A percentile compares a stretch with the other conserved stretches of the same genome.
Evolutionary conservation across 805 yeast genomes (phyloP).

Genomic region (Starmerella kuoi): DNA sequence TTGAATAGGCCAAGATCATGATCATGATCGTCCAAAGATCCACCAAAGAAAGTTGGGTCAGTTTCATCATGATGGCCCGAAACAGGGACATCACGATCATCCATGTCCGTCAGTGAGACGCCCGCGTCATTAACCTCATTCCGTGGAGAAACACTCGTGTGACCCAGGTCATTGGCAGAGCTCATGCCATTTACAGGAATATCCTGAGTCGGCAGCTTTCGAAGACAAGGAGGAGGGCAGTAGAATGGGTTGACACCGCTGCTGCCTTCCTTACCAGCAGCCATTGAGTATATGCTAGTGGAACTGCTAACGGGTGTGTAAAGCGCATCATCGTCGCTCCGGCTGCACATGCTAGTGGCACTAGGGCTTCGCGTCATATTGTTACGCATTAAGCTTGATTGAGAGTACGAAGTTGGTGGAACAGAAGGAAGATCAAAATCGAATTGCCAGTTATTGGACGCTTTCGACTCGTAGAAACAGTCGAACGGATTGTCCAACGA

Average conservation of each 20-base stretch:
- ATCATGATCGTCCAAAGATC: too few species aligned
- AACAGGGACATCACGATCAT: too few species aligned
- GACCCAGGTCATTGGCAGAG: too few species aligned
- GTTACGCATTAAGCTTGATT: neutral
- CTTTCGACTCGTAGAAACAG: neutral
- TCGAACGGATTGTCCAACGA: conserved; percentile 12
- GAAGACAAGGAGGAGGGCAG: conserved; percentile 25
- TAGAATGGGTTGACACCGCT: conserved; percentile 29
- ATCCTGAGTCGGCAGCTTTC: neutral
- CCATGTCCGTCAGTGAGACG: too few species aligned
- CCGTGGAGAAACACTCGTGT: too few species aligned
- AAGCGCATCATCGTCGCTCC: neutral
- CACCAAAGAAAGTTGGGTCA: too few species aligned
- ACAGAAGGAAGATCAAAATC: conserved; percentile 1
- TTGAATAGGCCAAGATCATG: too few species aligned
- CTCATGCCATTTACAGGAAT: neutral
- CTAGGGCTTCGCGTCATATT: neutral
- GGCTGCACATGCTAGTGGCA: neutral
- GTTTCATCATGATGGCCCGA: too few species aligned
- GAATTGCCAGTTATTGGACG: conserved; percentile 1
- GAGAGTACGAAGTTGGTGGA: neutral
- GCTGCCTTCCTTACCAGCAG: neutral
- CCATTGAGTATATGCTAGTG: neutral
- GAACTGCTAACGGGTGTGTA: neutral
- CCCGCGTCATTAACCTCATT: too few species aligned